Evolutionary conservation across 2,329 filamentous ascomycete species (phyloP), one percentile per base, ranked within the genome.

Genomic region (Exophiala oligosperma): DNA sequence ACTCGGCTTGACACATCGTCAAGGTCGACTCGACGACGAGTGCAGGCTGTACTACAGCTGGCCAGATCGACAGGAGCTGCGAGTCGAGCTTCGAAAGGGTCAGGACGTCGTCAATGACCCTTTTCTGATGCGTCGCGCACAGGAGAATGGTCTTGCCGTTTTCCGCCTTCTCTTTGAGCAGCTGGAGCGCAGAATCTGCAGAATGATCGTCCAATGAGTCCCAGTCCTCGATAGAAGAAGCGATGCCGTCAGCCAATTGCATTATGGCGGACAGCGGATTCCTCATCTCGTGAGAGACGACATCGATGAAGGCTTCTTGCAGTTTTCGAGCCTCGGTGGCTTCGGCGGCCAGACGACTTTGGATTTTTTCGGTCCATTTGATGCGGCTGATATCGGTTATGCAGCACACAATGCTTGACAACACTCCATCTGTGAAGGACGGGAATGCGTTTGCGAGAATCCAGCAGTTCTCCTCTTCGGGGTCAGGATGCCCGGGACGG

Each of bases 231-330:
- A 81, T 66, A 3, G 74, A 76, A 1, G 72, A 73, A 1, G 74
- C 71, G 37, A 83, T 82, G 57, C 81, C 81, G 60, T 85, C 83
- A 1, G 81, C 81, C 66, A 81, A 84, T 67, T 84, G 82, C 26
- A 84, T 64, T 23, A 85, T 84, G 0, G 82, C 82, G n/a, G 76
- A 79, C 2, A 85, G 69, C 0, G 82, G 82, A 62, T 84, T 84
- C 2, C 82, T 75, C 73, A 82, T 79, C 60, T 82, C 80, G 63
- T 82, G 80, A 51, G 76, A 79, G 4, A 79, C 83, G 64, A 91
- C 90, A 71, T 91, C 89, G 67, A 92, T 90, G 66, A 92, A 92
- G 62, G 89, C 89, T 65, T 92, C 88, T 68, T 93, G 90, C 67
- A 59, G 51, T 35, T 56, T 60, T 35, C 63, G 58, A 40, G 61